Evolutionary conservation across 495 filamentous ascomycete species (phyloP).

Genomic region (Apodospora peruviana): DNA sequence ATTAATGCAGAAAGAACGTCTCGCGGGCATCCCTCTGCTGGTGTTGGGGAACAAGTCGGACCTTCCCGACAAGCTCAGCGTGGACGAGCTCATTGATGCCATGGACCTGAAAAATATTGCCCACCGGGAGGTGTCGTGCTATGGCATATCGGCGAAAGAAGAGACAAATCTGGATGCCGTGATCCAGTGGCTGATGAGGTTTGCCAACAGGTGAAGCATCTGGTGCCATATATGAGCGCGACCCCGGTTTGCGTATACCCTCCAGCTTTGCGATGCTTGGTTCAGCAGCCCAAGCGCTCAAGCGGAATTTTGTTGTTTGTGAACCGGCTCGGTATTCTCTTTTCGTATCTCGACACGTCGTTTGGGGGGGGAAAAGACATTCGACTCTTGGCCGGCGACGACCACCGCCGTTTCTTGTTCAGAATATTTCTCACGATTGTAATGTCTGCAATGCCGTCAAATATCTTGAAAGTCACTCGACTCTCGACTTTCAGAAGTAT

Average conservation of each 20-base stretch:
- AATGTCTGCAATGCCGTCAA: slow-evolving; percentile 14
- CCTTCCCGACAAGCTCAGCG: slow-evolving; percentile 75
- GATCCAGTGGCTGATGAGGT: slow-evolving; percentile 91
- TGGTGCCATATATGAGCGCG: neutral
- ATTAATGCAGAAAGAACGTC: slow-evolving; percentile 75
- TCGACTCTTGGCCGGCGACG: slow-evolving; percentile 40
- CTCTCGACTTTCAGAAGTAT: neutral
- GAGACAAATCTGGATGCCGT: slow-evolving; percentile 98
- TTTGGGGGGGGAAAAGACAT: slow-evolving; percentile 30
- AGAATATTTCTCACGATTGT: slow-evolving; percentile 24
- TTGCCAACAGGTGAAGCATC: slow-evolving; percentile 53
- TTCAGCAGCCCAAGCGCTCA: slow-evolving; percentile 9
- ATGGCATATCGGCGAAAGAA: slow-evolving; percentile 96
- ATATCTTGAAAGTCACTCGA: slow-evolving; percentile 1
- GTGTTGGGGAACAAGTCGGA: slow-evolving; percentile 98
- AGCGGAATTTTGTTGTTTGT: slow-evolving; percentile 2
- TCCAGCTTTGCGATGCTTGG: slow-evolving; percentile 8
- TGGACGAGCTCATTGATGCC: slow-evolving; percentile 91
- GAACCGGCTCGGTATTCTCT: slow-evolving; percentile 3
- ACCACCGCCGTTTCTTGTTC: slow-evolving; percentile 27
- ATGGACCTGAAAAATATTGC: slow-evolving; percentile 86
- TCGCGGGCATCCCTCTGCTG: slow-evolving; percentile 89
- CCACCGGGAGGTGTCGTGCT: slow-evolving; percentile 94
- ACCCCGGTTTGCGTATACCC: slow-evolving; percentile 17
- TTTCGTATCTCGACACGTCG: slow-evolving; percentile 5